Percentiles rank a stretch among this genome's conserved stretches.
These are phyloP conservation scores for Nakazawaea sp. DNA, from an alignment of 805 yeast species.

Conservation along the genomic window DNA sequence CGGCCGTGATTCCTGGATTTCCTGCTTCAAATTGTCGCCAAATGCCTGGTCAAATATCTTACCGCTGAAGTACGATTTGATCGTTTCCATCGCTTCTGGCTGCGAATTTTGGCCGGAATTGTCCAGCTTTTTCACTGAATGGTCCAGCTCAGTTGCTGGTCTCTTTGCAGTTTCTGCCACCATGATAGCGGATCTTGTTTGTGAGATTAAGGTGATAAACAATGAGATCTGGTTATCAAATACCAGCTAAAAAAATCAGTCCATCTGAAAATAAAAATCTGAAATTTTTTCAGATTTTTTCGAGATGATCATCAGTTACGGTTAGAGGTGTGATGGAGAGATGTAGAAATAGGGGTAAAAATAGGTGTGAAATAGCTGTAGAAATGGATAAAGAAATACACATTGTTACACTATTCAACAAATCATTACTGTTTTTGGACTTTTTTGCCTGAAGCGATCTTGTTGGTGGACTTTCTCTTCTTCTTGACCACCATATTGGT, in stretches of 20 bases:
- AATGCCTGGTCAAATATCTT: slow-evolving; percentile 40
- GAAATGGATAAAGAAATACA: no score
- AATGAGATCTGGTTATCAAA: no score
- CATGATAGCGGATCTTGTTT: no score
- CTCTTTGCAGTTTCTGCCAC: slow-evolving; percentile 4
- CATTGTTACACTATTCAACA: no score
- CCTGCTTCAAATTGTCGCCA: slow-evolving; percentile 29
- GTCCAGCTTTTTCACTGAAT: neutral
- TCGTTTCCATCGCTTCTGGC: slow-evolving; percentile 3
- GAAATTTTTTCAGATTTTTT: no score
- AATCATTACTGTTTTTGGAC: slow-evolving; percentile 3
- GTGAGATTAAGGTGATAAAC: no score
- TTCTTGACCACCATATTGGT: slow-evolving; percentile 59
- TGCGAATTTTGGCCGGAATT: neutral
- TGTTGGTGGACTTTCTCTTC: slow-evolving; percentile 20
- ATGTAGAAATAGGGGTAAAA: no score
- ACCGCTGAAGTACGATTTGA: slow-evolving; percentile 35
- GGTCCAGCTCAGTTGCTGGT: neutral
- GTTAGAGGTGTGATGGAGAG: no score
- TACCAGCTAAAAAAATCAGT: no score
- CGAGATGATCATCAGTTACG: no score
- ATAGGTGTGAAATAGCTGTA: no score
- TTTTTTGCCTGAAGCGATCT: slow-evolving; percentile 5
- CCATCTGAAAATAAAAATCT: no score
- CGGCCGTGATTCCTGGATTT: slow-evolving; percentile 58